Evolutionary conservation across 2,329 filamentous ascomycete species (phyloP), one percentile per base, ranked within the genome.

Genomic region (Penicillium corylophilum): DNA sequence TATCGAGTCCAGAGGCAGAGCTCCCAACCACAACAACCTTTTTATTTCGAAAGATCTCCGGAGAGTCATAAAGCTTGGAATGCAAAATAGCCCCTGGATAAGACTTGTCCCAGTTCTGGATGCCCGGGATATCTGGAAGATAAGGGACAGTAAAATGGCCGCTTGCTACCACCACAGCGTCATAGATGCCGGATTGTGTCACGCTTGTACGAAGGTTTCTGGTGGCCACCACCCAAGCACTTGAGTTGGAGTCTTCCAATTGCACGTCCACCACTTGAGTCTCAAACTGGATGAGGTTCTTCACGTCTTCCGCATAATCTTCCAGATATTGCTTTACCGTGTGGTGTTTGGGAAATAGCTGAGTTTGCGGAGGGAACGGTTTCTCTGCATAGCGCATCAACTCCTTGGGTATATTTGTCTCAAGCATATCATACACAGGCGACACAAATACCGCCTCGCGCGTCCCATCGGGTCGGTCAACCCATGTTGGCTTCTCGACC

Each of bases 11-110:
- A 0, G 90, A 95, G 0, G 91, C 88, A 0, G 87, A 87, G 63
- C 90, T 94, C 9, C 93, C 93, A 0, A 96, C 84, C 0, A 96
- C 80, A 5, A 96, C 71, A 10, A 94, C 88, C 70, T 89, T 95
- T 68, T 88, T 88, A 47, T 76, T 79, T 1, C 68, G 66, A 63
- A 86, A 96, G 0, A 75, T 64, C 16, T 82, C 79, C 0, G 89
- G 81, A 0, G 72, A 79, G 36, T 91, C 85, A 66, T 91, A 97
- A 51, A 84, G 83, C 68, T 94, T 96, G 1, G 91, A 90, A 70
- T 94, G 89, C 1, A 78, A 79, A 39, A 93, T 82, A 3, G 80
- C 65, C 0, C 77, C 79, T 0, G 86, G 86, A 52, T 88, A 81
- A 1, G 75, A 69, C 23, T 72, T 60, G 56, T 85, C 77, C 71